A percentile compares a stretch with the other conserved stretches of the same genome.
phyloP scores from a whole-genome alignment of 371 early-diverging fungal species.

The Rhizopus sp. region DNA sequence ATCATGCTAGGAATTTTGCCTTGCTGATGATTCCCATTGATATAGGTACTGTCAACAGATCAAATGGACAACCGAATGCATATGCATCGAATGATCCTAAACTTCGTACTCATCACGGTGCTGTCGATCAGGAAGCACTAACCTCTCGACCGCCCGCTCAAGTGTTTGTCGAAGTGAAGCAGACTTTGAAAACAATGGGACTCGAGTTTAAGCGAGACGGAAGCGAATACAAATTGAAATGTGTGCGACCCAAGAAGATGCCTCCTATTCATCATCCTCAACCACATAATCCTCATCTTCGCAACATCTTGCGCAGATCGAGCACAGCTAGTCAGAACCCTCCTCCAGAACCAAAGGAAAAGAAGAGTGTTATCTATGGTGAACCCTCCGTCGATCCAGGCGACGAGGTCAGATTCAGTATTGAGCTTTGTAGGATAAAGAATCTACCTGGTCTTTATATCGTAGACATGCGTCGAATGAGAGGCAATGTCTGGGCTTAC shows the following conservation, averaged over 20 bases:
- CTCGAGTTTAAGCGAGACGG: slow-evolving; percentile 71
- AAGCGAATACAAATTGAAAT: slow-evolving; percentile 74
- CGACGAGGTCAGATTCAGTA: slow-evolving; percentile 80
- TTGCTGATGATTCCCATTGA: neutral
- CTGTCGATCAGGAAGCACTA: slow-evolving; percentile 75
- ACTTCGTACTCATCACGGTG: slow-evolving; percentile 77
- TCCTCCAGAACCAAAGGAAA: neutral
- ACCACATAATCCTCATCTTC: slow-evolving; percentile 22
- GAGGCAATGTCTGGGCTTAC: slow-evolving; percentile 93
- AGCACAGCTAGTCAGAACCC: slow-evolving; percentile 13
- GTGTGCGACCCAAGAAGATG: slow-evolving; percentile 55
- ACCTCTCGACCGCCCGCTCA: slow-evolving; percentile 74
- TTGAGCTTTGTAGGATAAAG: slow-evolving; percentile 89
- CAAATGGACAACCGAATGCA: slow-evolving; percentile 12
- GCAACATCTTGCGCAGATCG: slow-evolving; percentile 39
- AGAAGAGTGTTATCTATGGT: slow-evolving; percentile 73
- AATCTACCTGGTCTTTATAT: slow-evolving; percentile 88
- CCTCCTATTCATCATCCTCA: neutral
- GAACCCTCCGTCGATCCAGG: slow-evolving; percentile 85
- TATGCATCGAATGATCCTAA: slow-evolving; percentile 41
- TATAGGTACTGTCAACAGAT: slow-evolving; percentile 17
- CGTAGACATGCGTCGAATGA: slow-evolving; percentile 87
- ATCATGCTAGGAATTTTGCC: neutral
- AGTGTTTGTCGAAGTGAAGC: slow-evolving; percentile 69
- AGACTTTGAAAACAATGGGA: slow-evolving; percentile 64